These are phyloP conservation scores for Chlorella sp. DNA, from an alignment of 139 green algal species.

Conservation along the genomic window DNA sequence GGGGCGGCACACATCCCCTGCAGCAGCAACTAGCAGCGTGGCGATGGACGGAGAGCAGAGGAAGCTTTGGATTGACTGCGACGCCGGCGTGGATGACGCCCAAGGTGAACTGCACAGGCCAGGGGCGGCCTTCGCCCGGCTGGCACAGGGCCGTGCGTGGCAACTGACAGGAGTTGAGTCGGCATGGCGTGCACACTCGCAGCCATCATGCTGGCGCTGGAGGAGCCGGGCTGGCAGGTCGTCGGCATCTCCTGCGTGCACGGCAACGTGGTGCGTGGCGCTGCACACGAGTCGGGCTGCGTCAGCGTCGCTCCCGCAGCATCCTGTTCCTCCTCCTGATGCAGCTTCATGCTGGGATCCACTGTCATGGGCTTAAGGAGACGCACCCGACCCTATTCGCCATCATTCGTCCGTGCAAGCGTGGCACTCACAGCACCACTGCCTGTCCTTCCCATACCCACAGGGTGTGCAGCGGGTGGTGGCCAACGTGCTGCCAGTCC, in stretches of 20 bases:
- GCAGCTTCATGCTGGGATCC: neutral
- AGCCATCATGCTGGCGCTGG: neutral
- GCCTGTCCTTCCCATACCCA: neutral
- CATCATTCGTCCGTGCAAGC: neutral
- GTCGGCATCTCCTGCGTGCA: neutral
- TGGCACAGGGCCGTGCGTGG: neutral
- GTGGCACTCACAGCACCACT: neutral
- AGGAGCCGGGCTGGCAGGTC: neutral
- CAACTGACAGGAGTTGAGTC: neutral
- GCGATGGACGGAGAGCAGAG: neutral
- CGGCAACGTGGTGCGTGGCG: neutral
- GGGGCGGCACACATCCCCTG: no score
- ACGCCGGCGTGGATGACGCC: neutral
- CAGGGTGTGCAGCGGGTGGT: no score
- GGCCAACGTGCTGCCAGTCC: neutral
- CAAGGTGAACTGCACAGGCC: neutral
- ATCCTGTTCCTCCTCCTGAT: no score
- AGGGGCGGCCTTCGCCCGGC: neutral
- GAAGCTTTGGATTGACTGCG: neutral
- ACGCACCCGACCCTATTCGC: neutral
- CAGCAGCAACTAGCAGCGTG: no score
- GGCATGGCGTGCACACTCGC: neutral
- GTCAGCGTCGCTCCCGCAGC: no score
- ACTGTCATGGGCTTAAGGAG: neutral
- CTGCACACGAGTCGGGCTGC: no score